These are phyloP conservation scores for Lactarius hatsudake DNA, from an alignment of 768 basidiomycete genomes.

Conservation along the genomic window DNA sequence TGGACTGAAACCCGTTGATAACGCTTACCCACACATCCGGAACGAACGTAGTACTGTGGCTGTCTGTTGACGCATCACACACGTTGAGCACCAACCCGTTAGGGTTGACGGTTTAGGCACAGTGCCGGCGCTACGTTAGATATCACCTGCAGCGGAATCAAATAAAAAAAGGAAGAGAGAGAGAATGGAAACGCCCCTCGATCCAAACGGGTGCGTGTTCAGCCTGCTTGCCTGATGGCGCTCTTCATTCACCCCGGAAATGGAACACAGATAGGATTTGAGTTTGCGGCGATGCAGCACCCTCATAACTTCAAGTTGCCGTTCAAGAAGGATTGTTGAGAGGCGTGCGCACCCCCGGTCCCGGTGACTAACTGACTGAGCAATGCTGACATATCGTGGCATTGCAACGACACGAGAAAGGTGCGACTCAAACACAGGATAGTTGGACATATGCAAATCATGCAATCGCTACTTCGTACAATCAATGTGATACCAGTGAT, in stretches of 20 bases:
- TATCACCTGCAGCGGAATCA: not conserved
- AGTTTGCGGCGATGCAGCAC: not conserved
- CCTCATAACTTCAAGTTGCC: not conserved
- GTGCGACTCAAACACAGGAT: not conserved
- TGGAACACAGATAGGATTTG: not conserved
- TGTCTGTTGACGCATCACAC: not conserved
- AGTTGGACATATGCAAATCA: not conserved
- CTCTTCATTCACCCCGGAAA: not conserved
- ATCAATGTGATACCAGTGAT: not conserved
- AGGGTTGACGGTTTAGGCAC: not conserved
- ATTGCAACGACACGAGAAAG: not conserved
- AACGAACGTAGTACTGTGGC: not conserved
- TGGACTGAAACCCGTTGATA: not conserved
- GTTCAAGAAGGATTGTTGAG: not conserved
- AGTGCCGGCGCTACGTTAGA: not conserved
- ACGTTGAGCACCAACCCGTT: not conserved
- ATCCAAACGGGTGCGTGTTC: not conserved
- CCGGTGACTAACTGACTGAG: not conserved
- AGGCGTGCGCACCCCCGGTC: not conserved
- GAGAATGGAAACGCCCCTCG: not conserved
- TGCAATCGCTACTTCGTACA: not conserved
- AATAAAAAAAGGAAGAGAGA: not conserved
- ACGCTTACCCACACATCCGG: constrained; percentile 16
- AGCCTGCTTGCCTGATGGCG: not conserved
- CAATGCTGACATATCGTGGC: not conserved